Evolutionary conservation across 2,329 filamentous ascomycete genomes (phyloP).

Genomic region (Aphanocladium album): DNA sequence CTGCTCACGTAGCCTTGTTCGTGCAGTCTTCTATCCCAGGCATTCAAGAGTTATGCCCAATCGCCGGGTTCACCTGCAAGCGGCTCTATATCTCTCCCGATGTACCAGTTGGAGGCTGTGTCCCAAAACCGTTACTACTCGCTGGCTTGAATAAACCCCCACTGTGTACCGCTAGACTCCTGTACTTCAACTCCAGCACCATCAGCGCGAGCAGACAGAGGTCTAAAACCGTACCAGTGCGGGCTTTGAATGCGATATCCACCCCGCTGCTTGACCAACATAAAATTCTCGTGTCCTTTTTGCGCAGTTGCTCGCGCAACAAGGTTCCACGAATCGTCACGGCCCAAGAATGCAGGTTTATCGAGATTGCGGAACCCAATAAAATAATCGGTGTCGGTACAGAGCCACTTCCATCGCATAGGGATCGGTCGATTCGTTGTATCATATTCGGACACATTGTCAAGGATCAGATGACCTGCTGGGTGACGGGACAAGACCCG

Average conservation of each 20-base stretch:
- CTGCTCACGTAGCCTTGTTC: too few species aligned
- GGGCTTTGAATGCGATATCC: neutral
- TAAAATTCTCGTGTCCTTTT: neutral
- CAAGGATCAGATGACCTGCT: neutral
- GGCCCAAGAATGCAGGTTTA: neutral
- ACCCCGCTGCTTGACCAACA: neutral
- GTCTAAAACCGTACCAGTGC: neutral
- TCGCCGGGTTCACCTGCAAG: too few species aligned
- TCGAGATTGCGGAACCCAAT: neutral
- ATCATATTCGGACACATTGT: neutral
- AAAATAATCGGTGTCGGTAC: neutral
- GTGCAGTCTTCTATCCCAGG: too few species aligned
- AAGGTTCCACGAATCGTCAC: neutral
- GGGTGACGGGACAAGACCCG: neutral
- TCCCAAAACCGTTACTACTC: constrained; percentile 25
- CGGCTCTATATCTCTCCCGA: too few species aligned
- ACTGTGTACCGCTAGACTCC: constrained; percentile 28
- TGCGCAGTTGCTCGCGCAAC: neutral
- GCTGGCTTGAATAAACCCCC: neutral
- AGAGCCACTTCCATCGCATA: constrained; percentile 4
- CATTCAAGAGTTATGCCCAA: too few species aligned
- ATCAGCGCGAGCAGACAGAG: constrained; percentile 46
- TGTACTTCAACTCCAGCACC: constrained; percentile 58
- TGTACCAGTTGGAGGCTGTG: too few species aligned
- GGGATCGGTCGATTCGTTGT: neutral